Conservation (phyloP, 2,329 filamentous ascomycete genomes). For the Didymella segeticola region DNA sequence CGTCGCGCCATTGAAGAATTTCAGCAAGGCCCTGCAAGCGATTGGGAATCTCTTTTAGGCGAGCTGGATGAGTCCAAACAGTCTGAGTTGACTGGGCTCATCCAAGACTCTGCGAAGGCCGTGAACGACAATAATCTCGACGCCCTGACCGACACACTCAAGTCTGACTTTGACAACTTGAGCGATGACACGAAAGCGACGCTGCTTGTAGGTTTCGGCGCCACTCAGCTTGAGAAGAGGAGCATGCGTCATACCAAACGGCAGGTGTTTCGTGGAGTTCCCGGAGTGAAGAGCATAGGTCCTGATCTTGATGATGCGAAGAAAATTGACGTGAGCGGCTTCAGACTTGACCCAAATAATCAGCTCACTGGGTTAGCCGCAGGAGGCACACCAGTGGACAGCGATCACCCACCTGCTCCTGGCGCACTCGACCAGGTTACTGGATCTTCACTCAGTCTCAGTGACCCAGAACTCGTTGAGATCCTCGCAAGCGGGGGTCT, state of each 20-base stretch:
- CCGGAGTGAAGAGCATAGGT: slow-evolving; percentile 3
- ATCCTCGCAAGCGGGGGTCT: slow-evolving; percentile 5
- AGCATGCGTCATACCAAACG: slow-evolving; percentile 5
- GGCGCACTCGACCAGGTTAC: background rate
- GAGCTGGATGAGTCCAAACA: slow-evolving; percentile 11
- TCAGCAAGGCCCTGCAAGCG: slow-evolving; percentile 7
- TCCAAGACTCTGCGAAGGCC: slow-evolving; percentile 4
- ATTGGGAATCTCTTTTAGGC: slow-evolving; percentile 15
- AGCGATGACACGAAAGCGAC: background rate
- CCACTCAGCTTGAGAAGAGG: background rate
- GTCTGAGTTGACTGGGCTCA: slow-evolving; percentile 4
- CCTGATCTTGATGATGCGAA: slow-evolving; percentile 8
- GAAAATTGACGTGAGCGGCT: background rate
- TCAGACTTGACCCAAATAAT: background rate
- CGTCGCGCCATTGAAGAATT: background rate
- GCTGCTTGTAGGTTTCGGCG: background rate
- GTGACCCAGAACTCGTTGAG: background rate
- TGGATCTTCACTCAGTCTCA: background rate
- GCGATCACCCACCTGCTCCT: background rate
- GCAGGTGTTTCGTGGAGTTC: background rate
- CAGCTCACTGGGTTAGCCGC: background rate
- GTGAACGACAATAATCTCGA: slow-evolving; percentile 4
- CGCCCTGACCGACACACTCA: background rate
- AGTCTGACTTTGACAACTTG: background rate
- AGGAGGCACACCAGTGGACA: background rate